A percentile compares a stretch with the other conserved stretches of the same genome.
These are phyloP conservation scores for Epichloe gansuensis DNA, from an alignment of 2,329 filamentous ascomycete species.

Conservation along the genomic window DNA sequence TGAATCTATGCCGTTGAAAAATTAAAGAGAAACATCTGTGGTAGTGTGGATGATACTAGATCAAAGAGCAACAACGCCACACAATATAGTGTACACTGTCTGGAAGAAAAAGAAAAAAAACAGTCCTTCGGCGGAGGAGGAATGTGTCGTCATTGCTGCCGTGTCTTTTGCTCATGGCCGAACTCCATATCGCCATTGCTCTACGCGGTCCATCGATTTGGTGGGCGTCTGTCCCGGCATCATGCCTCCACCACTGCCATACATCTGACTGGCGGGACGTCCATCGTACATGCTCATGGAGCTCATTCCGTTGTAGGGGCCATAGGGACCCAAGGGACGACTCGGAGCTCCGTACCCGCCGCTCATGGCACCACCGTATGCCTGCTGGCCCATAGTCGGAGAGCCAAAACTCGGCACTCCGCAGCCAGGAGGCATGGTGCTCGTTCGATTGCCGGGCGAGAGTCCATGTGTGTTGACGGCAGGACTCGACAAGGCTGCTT, in stretches of 20 bases:
- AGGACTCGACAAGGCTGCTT: constrained; percentile 15
- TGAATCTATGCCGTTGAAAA: too few relatives aligned
- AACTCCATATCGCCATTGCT: constrained; percentile 31
- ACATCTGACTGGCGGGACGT: constrained; percentile 12
- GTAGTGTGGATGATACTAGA: too few relatives aligned
- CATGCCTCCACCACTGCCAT: constrained; percentile 16
- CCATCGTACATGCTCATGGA: constrained; percentile 12
- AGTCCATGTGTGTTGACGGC: constrained; percentile 16
- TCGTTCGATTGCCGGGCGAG: constrained; percentile 16
- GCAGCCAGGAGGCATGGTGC: constrained; percentile 16
- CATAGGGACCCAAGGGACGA: constrained; percentile 10
- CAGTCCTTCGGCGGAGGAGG: neutral
- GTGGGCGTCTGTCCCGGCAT: constrained; percentile 15
- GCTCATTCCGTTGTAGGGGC: constrained; percentile 5
- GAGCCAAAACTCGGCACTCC: constrained; percentile 10
- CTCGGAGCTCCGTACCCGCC: constrained; percentile 11
- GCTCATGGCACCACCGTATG: constrained; percentile 15
- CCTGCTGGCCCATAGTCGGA: constrained; percentile 9
- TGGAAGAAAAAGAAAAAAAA: neutral
- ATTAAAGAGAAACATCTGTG: too few relatives aligned
- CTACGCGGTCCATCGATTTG: constrained; percentile 22
- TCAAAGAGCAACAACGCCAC: too few relatives aligned
- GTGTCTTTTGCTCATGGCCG: constrained; percentile 15
- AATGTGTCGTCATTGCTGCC: neutral
- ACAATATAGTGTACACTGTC: too few relatives aligned